Evolutionary conservation across 352 stramenopile genomes (phyloP), one percentile per base, ranked within the genome.

Genomic region (Globisporangium perplexum): DNA sequence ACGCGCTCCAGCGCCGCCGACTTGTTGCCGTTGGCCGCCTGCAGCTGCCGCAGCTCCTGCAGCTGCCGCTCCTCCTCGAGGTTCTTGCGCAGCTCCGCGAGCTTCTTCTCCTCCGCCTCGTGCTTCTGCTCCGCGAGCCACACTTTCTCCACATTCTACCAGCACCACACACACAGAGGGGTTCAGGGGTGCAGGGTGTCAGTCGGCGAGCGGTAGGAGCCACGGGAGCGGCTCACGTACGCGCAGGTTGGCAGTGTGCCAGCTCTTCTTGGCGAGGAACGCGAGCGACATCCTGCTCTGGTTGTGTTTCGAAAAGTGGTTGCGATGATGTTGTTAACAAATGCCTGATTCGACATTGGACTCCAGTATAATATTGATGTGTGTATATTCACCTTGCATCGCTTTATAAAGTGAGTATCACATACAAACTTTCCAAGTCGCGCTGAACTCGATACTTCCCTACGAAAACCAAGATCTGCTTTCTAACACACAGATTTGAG

Each of bases 231-330:
- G 15, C 28, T 4, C 2, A 83, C 67, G 64, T 74, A 94, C 84
- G 36, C 76, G 84, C 30, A 98, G 69, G 57, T 98, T 98, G 57
- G 91, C 86, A 50, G 93, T 98, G 67, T 99, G 93, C 94, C 94
- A 99, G 83, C 90, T 98, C 85, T 98, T 99, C 87, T 97, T 98
- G 75, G 78, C 77, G 65, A 96, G 82, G 72, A 98, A 99, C 64
- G 78, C 88, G 65, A 96, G 86, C 62, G 79, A 96, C 70, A 95
- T 95, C n/a, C n/a, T n/a, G n/a, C n/a, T n/a, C n/a, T n/a, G n/a
- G n/a, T n/a, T n/a, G n/a, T n/a, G n/a, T n/a, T n/a, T n/a, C n/a
- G n/a, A 24, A 39, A 30, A 30, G 3, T 30, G 26, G 26, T 30
- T 5, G 26, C 26, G n/a, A n/a, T 30, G 26, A 5, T 2, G 26